Conservation (phyloP, 108 stramenopile species). For the Fragilariopsis cylindrus region DNA sequence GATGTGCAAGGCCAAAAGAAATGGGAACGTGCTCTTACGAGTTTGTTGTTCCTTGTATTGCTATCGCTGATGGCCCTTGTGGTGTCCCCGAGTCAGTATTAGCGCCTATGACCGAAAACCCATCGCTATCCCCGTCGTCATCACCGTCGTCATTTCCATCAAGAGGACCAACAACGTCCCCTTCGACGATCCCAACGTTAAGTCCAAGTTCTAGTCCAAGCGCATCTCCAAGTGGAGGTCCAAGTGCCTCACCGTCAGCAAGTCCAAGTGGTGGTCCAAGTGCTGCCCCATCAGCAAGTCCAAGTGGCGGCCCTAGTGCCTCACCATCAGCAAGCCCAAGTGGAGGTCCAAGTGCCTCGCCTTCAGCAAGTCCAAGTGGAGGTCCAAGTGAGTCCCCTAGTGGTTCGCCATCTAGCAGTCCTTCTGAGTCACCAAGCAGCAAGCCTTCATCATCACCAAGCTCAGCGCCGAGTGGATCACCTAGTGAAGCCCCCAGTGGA, state of each 20-base stretch:
- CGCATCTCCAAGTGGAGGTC: conserved; percentile 3
- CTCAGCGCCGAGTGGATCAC: no score
- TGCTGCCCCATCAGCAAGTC: no score
- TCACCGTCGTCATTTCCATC: neutral
- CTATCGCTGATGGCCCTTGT: neutral
- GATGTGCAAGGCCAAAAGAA: neutral
- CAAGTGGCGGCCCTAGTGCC: no score
- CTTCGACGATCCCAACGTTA: conserved; percentile 9
- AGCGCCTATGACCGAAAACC: neutral
- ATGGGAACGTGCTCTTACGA: conserved; percentile 11
- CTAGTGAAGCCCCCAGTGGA: no score
- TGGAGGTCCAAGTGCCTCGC: no score
- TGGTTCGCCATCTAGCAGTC: no score
- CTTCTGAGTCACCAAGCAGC: no score
- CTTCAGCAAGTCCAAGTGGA: no score
- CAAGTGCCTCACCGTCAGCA: neutral
- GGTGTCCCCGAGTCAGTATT: neutral
- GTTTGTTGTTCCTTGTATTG: conserved; percentile 6
- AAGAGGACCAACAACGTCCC: conserved; percentile 8
- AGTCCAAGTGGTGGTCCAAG: no score
- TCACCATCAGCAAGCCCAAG: no score
- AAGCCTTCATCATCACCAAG: no score
- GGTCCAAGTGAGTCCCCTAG: no score
- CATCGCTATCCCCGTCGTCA: neutral
- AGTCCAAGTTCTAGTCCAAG: conserved; percentile 22